These are phyloP conservation scores for Mycena crocata DNA, from an alignment of 768 basidiomycete genomes.

Conservation along the genomic window DNA sequence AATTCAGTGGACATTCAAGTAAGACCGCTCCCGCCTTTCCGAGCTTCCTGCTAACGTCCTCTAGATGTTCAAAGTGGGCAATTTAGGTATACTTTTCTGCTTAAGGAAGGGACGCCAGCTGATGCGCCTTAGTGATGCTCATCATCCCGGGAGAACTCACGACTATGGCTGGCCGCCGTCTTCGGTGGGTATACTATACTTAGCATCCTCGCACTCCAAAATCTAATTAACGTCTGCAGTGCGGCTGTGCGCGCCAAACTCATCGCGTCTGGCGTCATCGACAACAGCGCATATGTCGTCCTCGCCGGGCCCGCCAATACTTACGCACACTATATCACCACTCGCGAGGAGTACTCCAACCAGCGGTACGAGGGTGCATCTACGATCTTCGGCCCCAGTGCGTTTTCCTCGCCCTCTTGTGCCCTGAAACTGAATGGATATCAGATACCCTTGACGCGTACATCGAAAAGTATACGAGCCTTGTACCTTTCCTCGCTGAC, in stretches of 20 bases:
- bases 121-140: slow-evolving; percentile 62
- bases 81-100: slow-evolving; percentile 59
- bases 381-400: slow-evolving; percentile 80
- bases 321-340: slow-evolving; percentile 81
- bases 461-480: slow-evolving; percentile 77
- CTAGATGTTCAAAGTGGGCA: slow-evolving; percentile 75
- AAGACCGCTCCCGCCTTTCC: not conserved
- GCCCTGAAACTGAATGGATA: not conserved
- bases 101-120: slow-evolving; percentile 2
- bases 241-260: slow-evolving; percentile 75
- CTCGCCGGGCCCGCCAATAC: slow-evolving; percentile 87
- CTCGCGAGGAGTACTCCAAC: slow-evolving; percentile 76
- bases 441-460: slow-evolving; percentile 84
- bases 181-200: slow-evolving; percentile 62
- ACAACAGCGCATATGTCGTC: slow-evolving; percentile 78
- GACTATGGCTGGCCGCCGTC: slow-evolving; percentile 83
- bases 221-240: slow-evolving; percentile 47
- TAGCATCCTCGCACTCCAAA: slow-evolving; percentile 30
- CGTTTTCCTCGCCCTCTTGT: slow-evolving; percentile 39
- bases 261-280: slow-evolving; percentile 72
- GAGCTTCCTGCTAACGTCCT: not conserved
- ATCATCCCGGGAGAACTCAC: slow-evolving; percentile 84
- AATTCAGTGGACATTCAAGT: slow-evolving; percentile 74
- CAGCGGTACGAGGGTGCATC: slow-evolving; percentile 89
- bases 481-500: slow-evolving; percentile 72